Conservation (phyloP, 352 stramenopile genomes). For the Poterioochromonas sp. region DNA sequence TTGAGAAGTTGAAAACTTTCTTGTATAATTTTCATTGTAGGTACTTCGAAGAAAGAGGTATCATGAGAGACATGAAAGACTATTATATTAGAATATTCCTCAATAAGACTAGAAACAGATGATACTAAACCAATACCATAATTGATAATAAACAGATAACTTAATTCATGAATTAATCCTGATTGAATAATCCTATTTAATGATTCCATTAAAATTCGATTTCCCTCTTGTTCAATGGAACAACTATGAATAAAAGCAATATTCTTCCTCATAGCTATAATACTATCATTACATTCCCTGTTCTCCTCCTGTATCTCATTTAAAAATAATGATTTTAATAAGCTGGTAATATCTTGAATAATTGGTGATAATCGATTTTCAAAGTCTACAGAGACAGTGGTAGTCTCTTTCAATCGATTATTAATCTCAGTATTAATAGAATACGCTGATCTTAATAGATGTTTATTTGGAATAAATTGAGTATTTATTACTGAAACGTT, state of each 20-base stretch:
- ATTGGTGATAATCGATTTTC: no score
- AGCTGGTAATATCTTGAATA: not conserved
- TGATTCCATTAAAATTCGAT: not conserved
- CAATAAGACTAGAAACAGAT: no score
- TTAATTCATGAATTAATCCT: not conserved
- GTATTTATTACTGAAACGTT: not conserved
- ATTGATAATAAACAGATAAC: not conserved
- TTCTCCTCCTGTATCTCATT: no score
- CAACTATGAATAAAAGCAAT: not conserved
- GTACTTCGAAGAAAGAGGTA: not conserved
- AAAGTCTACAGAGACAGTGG: no score
- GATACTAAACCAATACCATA: not conserved
- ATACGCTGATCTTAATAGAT: not conserved
- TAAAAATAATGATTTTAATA: no score
- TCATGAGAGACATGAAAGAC: not conserved
- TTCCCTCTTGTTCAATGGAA: not conserved
- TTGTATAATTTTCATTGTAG: not conserved
- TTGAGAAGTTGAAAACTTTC: no score
- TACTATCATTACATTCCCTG: no score
- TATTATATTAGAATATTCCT: not conserved
- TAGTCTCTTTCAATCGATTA: not conserved
- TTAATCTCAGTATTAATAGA: not conserved
- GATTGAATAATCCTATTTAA: not conserved
- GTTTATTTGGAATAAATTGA: not conserved
- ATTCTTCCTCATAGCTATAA: no score